Base-by-base conservation (phyloP, 257 asterid genomes). In the Handroanthus guayacan region DNA sequence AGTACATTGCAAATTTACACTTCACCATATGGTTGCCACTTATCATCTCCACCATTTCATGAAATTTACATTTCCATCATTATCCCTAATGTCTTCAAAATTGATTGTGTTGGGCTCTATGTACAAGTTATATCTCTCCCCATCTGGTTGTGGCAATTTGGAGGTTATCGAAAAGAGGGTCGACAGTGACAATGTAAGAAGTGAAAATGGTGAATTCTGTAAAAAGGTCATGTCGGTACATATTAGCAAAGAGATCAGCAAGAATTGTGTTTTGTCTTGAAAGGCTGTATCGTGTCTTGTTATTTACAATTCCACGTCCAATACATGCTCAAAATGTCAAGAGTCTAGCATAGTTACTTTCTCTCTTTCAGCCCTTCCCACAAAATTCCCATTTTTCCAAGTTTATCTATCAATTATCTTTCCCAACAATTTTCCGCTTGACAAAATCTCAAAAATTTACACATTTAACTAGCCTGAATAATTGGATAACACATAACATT, bases 41-140 rank as follows among this genome's bases (percentile, higher is more conserved):
- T 54, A 60, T 31, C 67, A 78, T 43, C 68, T 67, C 47, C 55
- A 10, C 34, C 12, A 58, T 34, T 54, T 18, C n/a, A 50, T 14
- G 39, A 37, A 52, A 54, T 52, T 41, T 55, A 39, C 57, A 6
- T 43, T 25, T 72, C 56, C 25, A 31, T 39, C 56, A 43, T 78
- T 72, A 43, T 38, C 61, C 20, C 13, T 36, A 10, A 18, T 17
- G 47, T 25, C 2, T 56, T 47, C 1, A 4, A 60, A 11, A 47
- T 37, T 60, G 41, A 47, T 51, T 8, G 36, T 64, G 48, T 64
- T 20, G 1, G 16, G 38, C 60, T 67, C 36, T 39, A 57, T 44
- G 34, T 41, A 67, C 5, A 9, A 11, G 10, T 51, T 25, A 25
- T 25, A 25, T 25, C 31, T 25, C 31, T 25, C 41, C 36, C 25